Evolutionary conservation across 177 flowering plant species (phyloP).

Genomic region (Tripterygium wilfordii): DNA sequence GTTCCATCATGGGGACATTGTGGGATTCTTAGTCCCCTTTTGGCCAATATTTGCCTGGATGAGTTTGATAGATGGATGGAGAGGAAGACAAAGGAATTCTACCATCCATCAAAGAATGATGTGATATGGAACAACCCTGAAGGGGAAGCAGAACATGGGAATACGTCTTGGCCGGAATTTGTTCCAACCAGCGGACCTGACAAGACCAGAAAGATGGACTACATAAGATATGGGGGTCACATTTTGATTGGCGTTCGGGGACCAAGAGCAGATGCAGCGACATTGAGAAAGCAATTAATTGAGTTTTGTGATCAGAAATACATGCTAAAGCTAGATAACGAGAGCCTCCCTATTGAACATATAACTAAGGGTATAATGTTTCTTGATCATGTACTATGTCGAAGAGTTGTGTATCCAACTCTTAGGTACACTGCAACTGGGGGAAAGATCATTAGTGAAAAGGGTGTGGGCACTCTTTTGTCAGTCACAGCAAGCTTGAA

Average conservation of each 20-base stretch:
- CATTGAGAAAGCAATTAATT: conserved; percentile 75
- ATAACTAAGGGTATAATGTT: conserved; percentile 96
- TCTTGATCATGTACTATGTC: conserved; percentile 89
- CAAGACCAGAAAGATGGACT: conserved; percentile 90
- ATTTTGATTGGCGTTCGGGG: conserved; percentile 87
- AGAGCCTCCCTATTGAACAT: conserved; percentile 87
- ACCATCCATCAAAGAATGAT: conserved; percentile 79
- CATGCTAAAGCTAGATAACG: conserved; percentile 81
- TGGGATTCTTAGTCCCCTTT: conserved; percentile 84
- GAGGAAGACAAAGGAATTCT: conserved; percentile 77
- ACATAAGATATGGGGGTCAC: conserved; percentile 86
- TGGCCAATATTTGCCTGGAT: conserved; percentile 77
- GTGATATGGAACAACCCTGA: conserved; percentile 90
- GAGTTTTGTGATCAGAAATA: conserved; percentile 90
- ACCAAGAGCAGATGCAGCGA: conserved; percentile 90
- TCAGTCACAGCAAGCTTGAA: conserved; percentile 92
- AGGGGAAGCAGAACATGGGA: conserved; percentile 85
- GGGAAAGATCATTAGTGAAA: conserved; percentile 95
- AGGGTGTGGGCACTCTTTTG: conserved; percentile 90
- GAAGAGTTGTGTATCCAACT: conserved; percentile 91
- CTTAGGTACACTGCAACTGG: conserved; percentile 94
- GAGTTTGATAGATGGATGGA: conserved; percentile 95
- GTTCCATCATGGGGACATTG: conserved; percentile 92
- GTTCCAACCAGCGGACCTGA: conserved; percentile 97
- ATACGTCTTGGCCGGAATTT: conserved; percentile 98